Evolutionary conservation across 345 rosid species (phyloP), one percentile per base, ranked within the genome.

Genomic region (Theobroma cacao): DNA sequence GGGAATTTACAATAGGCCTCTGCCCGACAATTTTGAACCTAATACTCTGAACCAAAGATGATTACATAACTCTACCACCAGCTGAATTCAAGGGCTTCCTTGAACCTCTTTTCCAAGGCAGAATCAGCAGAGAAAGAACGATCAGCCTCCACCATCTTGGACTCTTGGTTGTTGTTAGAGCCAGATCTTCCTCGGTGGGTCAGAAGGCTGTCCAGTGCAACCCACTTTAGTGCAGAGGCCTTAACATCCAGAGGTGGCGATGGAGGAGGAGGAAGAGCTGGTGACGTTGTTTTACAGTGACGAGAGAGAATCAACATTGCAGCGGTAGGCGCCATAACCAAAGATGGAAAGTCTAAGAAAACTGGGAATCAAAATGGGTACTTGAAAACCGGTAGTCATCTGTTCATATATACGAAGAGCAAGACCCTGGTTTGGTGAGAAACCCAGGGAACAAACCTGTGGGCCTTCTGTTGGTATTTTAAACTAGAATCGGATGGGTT

Each of bases 261-360:
- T 1, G 75, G 7, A 0, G 77, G 17, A 0, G 78, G 28, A 22
- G 77, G 63, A 55, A 48, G 84, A 56, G 81, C 7, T 17, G 52
- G 45, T 38, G 84, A 31, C 33, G 82, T 28, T 64, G 83, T 10
- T 58, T 78, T 76, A 65, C 77, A 43, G 48, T 66, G 80, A 72
- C 77, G 79, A 31, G 85, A 80, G 18, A 90, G 88, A 31, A 76
- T 84, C 34, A 92, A 83, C 94, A 90, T 92, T 80, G 97, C 91
- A 40, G 94, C 97, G 3, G 91, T 85, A 1, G 96, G 96, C 4
- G 93, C 88, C 92, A 90, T 89, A 41, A 66, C 14, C n/a, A 38
- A 50, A 74, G 0, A 36, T 34, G 41, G 72, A 67, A 20, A 28
- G 9, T 9, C n/a, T 22, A 60, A 26, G 11, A n/a, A 9, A 47